Evolutionary conservation across 2,329 filamentous ascomycete genomes (phyloP), one percentile per base, ranked within the genome.

Genomic region (Stemphylium lycopersici): DNA sequence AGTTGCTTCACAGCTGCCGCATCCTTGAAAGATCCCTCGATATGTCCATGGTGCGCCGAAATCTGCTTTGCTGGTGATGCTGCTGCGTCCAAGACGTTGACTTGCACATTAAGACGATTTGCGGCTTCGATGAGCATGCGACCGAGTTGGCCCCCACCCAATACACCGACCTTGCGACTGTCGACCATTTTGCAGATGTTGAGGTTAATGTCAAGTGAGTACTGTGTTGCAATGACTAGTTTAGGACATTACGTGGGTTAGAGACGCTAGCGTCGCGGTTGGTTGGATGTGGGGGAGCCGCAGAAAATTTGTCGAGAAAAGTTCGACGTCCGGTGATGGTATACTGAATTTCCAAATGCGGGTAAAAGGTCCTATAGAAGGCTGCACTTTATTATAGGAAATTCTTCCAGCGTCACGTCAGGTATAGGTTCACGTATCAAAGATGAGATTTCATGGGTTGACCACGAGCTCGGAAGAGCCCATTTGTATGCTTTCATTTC

Each of bases 51-150:
- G 73, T 89, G 90, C 62, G 86, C 84, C 76, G 89, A 92, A 69
- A 95, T 88, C 78, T 96, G 91, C 77, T 93, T 95, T 54, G 93
- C 90, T 12, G 93, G 91, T 37, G 89, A 86, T 62, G 87, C 84
- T 52, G 86, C 86, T 38, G 84, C 86, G 74, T 97, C 93, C 41
- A 96, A 84, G 36, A 96, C 83, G 54, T 88, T 90, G 63, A 95
- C 84, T 62, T 89, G 84, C 62, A 96, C 86, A 66, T 91, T 91
- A 53, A 96, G 84, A 62, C 84, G 79, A 70, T 88, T 87, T 31
- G 93, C 92, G n/a, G 90, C 88, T 79, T 98, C 91, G 61, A 90
- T 89, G 16, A 98, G 85, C 95, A 98, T 98, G 62, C 91, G 90
- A 56, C 93, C 95, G 36, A 99, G 84, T 78, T 82, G 80, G 65